Evolutionary conservation across 2,329 filamentous ascomycete genomes (phyloP).

Genomic region (Verruconis gallopava): DNA sequence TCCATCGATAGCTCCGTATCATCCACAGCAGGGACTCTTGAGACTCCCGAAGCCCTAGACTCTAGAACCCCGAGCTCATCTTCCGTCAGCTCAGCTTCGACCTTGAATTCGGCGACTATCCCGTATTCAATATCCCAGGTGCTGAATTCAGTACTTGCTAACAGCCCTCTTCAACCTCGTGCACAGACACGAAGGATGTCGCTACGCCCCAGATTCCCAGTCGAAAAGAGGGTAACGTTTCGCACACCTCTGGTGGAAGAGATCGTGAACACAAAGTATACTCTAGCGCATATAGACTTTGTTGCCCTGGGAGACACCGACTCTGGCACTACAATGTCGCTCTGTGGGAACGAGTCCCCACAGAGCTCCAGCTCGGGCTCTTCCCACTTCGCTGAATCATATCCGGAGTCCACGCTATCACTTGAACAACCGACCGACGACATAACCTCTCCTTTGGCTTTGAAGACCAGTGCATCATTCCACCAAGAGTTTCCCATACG

Average conservation of each 20-base stretch:
- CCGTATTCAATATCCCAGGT: conserved; percentile 36
- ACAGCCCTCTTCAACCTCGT: conserved; percentile 28
- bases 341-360: not conserved
- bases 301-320: conserved; percentile 28
- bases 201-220: conserved; percentile 29
- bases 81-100: conserved; percentile 18
- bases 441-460: conserved; percentile 10
- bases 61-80: conserved; percentile 21
- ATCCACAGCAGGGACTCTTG: conserved; percentile 8
- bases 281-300: conserved; percentile 43
- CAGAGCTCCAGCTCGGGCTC: conserved; percentile 17
- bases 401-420: not conserved
- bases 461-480: conserved; percentile 9
- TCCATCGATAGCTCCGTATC: conserved; percentile 21
- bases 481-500: conserved; percentile 12
- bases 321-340: conserved; percentile 15
- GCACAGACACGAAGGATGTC: conserved; percentile 20
- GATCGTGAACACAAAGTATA: conserved; percentile 43
- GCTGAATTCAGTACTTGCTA: conserved; percentile 32
- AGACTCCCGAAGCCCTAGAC: conserved; percentile 10
- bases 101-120: conserved; percentile 27
- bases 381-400: not conserved
- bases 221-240: conserved; percentile 45
- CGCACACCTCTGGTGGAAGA: conserved; percentile 44
- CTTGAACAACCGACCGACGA: conserved; percentile 13